A percentile compares a stretch with the other conserved stretches of the same genome.
These are phyloP conservation scores for Daldinia vernicosa DNA, from an alignment of 495 filamentous ascomycete species.

Conservation along the genomic window DNA sequence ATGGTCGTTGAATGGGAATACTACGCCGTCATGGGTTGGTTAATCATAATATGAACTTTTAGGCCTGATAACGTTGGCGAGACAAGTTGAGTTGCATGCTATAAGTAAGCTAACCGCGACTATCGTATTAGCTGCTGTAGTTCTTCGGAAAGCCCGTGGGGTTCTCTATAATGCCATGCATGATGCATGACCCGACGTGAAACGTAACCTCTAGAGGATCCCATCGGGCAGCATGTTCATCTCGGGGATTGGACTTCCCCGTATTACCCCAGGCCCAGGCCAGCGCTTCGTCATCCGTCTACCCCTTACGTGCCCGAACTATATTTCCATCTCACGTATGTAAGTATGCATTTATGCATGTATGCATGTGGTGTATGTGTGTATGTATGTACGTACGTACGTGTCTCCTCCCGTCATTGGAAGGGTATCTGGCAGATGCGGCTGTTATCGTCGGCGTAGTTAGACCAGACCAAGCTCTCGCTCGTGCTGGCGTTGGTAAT, in stretches of 20 bases:
- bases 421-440: constrained; percentile 3
- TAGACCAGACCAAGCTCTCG: constrained; percentile 3
- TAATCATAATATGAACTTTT: not conserved
- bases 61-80: not conserved
- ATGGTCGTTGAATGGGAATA: not conserved
- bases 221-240: not conserved
- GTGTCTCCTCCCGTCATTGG: not conserved
- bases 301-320: not conserved
- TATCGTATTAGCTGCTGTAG: not conserved
- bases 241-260: not conserved
- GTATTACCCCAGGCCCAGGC: not conserved
- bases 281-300: not conserved
- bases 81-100: not conserved
- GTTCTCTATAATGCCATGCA: not conserved
- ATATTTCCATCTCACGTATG: not conserved
- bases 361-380: no score
- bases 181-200: not conserved
- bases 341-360: no score
- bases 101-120: not conserved
- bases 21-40: not conserved
- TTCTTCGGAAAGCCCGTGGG: not conserved
- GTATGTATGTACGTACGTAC: not conserved
- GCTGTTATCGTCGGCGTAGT: constrained; percentile 11
- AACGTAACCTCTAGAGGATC: not conserved
- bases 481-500: not conserved